Evolutionary conservation across 257 asterid species (phyloP), one percentile per base, ranked within the genome.

Genomic region (Lycium barbarum): DNA sequence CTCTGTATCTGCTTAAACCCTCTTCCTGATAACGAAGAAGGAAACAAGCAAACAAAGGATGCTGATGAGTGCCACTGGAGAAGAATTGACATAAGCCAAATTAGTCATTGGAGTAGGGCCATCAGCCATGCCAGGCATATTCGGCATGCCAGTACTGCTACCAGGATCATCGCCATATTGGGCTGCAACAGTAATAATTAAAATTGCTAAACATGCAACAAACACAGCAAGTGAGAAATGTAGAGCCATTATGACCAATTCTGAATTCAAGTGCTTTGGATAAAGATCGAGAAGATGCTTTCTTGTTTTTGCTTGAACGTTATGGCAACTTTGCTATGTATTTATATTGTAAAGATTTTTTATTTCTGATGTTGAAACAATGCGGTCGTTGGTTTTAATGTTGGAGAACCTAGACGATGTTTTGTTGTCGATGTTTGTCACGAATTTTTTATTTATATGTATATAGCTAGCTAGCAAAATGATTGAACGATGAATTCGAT

Each of bases 81-180:
- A 35, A 67, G 63, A 83, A 70, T 53, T 51, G 11, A 45, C 9
- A 76, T 40, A 53, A 76, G 82, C 63, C 82, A 76, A 51, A 76
- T 53, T 76, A 51, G 82, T 51, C 2, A 63, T 51, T 26, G 82
- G 63, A 51, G 45, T 14, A 26, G 82, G 82, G 45, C 22, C 62
- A 51, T 47, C 81, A 74, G 40, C 82, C 82, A 76, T 76, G 47
- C 82, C 82, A 26, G 65, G 82, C 82, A 76, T 76, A 76, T 51
- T 26, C 2, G 63, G 63, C 82, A 76, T 81, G 49, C 47, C 84
- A 22, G 74, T 62, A n/a, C 61, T 12, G 12, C 81, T 74, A 15
- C 58, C 72, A 2, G 76, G 40, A 47, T 81, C 84, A 61, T 45
- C 47, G 33, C 84, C 84, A 58, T 81, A 43, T 43, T 81, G 78